Evolutionary conservation across 441 rosid species (phyloP).

Genomic region (Geranium incanum): DNA sequence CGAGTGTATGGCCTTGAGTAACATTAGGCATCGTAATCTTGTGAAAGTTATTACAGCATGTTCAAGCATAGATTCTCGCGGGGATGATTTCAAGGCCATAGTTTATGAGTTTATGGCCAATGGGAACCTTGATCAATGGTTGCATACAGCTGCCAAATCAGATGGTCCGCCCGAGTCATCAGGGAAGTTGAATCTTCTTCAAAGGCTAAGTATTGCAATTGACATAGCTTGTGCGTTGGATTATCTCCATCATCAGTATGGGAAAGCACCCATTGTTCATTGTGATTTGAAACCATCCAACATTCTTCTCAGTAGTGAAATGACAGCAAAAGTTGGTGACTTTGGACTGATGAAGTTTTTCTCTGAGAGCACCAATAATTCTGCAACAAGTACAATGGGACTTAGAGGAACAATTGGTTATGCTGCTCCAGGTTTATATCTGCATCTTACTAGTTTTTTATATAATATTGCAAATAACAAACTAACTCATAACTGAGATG

Average conservation of each 20-base stretch:
- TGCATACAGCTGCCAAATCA: background rate
- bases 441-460: too few relatives aligned
- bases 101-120: slow-evolving; percentile 19
- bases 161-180: fast-evolving
- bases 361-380: background rate
- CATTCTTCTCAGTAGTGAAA: background rate
- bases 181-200: background rate
- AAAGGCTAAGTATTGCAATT: slow-evolving; percentile 5
- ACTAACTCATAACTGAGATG: background rate
- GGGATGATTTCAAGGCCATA: slow-evolving; percentile 13
- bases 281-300: slow-evolving; percentile 18
- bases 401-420: background rate
- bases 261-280: background rate
- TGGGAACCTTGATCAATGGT: slow-evolving; percentile 10
- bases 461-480: too few relatives aligned
- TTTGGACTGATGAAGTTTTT: background rate
- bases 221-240: background rate
- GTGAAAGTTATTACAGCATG: too few relatives aligned
- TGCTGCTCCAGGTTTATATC: background rate
- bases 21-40: slow-evolving; percentile 7
- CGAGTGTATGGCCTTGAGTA: slow-evolving; percentile 10
- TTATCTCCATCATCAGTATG: background rate
- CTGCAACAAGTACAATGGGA: background rate
- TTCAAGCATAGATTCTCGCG: background rate
- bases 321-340: slow-evolving; percentile 11